These are phyloP conservation scores for Rhynchosporium secalis DNA, from an alignment of 2,329 filamentous ascomycete genomes.

Conservation along the genomic window DNA sequence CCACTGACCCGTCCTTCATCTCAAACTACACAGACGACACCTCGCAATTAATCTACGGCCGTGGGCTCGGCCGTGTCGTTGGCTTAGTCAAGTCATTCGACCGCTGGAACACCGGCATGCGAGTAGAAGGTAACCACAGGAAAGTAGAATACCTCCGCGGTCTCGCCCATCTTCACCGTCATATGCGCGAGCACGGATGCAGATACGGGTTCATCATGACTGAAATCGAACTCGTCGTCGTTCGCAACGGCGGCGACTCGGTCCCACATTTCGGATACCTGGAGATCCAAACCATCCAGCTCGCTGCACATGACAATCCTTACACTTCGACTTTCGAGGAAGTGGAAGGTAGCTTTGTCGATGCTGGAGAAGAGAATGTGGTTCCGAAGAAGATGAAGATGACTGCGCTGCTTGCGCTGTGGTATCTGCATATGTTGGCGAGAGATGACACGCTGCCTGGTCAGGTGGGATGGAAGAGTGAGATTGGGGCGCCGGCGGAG, in stretches of 20 bases:
- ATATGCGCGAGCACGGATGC: conserved; percentile 91
- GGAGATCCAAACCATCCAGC: conserved; percentile 66
- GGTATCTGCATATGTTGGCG: conserved; percentile 74
- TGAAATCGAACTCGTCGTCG: conserved; percentile 90
- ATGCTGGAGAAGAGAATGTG: conserved; percentile 38
- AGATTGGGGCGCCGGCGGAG: conserved; percentile 74
- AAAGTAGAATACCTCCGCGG: conserved; percentile 87
- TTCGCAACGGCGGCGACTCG: conserved; percentile 70
- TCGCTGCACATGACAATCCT: conserved; percentile 45
- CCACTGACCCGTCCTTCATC: conserved; percentile 45
- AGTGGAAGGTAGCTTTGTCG: conserved; percentile 26
- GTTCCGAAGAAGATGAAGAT: conserved; percentile 59
- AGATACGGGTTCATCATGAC: conserved; percentile 96
- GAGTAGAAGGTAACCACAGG: conserved; percentile 78
- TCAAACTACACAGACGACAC: conserved; percentile 54
- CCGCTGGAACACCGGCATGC: conserved; percentile 94
- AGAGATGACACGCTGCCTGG: conserved; percentile 59
- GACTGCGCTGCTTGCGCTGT: conserved; percentile 73
- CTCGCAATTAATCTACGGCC: conserved; percentile 48
- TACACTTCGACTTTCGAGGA: conserved; percentile 29
- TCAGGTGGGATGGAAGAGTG: conserved; percentile 64
- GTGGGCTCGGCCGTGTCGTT: conserved; percentile 63
- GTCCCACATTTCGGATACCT: conserved; percentile 65
- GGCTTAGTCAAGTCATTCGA: conserved; percentile 91
- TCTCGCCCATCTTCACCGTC: conserved; percentile 80